Percentiles rank a stretch among this genome's conserved stretches.
Conservation (phyloP, 2,329 filamentous ascomycete genomes). For the Arthrobotrys megalospora region DNA sequence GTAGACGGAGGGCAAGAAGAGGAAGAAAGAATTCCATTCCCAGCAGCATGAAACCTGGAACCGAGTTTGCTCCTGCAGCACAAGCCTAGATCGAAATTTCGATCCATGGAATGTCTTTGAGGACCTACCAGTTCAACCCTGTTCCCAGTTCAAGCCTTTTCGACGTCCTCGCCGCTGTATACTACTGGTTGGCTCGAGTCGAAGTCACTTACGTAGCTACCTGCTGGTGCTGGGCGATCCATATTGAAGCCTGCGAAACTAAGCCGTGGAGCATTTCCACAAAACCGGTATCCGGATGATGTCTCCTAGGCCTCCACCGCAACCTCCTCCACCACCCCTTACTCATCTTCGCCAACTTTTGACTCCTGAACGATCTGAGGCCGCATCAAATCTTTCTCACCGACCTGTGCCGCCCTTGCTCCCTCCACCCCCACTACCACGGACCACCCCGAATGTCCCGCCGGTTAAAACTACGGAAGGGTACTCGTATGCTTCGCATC, state of each 20-base stretch:
- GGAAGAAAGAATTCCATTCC: conserved; percentile 33
- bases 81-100: conserved; percentile 58
- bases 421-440: conserved; percentile 58
- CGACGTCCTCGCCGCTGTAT: conserved; percentile 39
- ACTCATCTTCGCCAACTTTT: conserved; percentile 57
- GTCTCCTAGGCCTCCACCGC: conserved; percentile 61
- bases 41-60: conserved; percentile 59
- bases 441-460: conserved; percentile 58
- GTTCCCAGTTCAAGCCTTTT: conserved; percentile 58
- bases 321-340: conserved; percentile 61
- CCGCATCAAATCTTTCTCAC: conserved; percentile 60
- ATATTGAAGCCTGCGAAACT: conserved; percentile 46
- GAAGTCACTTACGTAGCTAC: conserved; percentile 23
- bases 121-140: conserved; percentile 51
- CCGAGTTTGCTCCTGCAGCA: conserved; percentile 52
- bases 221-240: conserved; percentile 41
- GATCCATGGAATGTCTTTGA: conserved; percentile 61
- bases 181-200: conserved; percentile 11
- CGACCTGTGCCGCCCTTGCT: conserved; percentile 59
- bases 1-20: conserved; percentile 37
- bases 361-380: conserved; percentile 57
- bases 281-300: conserved; percentile 60
- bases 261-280: conserved; percentile 32
- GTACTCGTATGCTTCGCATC: conserved; percentile 55
- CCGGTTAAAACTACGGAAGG: conserved; percentile 60